Percentiles rank a stretch among this genome's conserved stretches.
phyloP scores from a whole-genome alignment of 805 yeast species.

The Martiniozyma abietophila region DNA sequence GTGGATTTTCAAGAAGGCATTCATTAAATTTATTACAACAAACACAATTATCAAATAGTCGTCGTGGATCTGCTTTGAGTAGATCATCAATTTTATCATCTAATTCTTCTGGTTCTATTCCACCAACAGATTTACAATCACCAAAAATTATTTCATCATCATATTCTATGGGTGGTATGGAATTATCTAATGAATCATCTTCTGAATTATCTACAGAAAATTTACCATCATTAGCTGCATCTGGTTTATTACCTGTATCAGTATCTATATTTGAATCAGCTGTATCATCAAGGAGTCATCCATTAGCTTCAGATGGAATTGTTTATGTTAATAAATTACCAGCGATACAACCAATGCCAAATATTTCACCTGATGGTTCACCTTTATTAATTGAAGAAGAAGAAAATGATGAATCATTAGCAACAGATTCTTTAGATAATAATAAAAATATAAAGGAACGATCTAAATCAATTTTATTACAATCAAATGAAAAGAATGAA shows the following conservation, averaged over 20 bases:
- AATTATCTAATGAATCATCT: background rate
- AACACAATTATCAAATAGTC: slow-evolving; percentile 10
- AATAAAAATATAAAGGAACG: no score
- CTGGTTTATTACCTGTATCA: no score
- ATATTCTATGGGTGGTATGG: background rate
- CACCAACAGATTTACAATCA: background rate
- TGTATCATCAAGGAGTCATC: background rate
- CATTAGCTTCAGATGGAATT: background rate
- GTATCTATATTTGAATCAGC: background rate
- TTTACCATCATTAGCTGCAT: background rate
- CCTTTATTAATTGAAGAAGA: no score
- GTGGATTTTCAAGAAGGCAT: slow-evolving; percentile 12
- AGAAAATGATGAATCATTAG: no score
- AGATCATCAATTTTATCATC: slow-evolving; percentile 7
- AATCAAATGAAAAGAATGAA: no score
- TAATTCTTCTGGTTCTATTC: slow-evolving; percentile 1
- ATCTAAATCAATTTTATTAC: no score
- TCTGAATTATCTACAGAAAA: background rate
- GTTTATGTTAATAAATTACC: slow-evolving; percentile 31
- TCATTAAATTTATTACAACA: slow-evolving; percentile 9
- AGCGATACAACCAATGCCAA: slow-evolving; percentile 48
- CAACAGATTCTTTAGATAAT: no score
- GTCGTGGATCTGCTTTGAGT: slow-evolving; percentile 16
- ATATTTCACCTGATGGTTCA: slow-evolving; percentile 19
- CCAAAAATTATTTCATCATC: background rate